Evolutionary conservation across 1,284 basidiomycete genomes (phyloP), one percentile per base, ranked within the genome.

Genomic region (Ceratobasidium theobromae): DNA sequence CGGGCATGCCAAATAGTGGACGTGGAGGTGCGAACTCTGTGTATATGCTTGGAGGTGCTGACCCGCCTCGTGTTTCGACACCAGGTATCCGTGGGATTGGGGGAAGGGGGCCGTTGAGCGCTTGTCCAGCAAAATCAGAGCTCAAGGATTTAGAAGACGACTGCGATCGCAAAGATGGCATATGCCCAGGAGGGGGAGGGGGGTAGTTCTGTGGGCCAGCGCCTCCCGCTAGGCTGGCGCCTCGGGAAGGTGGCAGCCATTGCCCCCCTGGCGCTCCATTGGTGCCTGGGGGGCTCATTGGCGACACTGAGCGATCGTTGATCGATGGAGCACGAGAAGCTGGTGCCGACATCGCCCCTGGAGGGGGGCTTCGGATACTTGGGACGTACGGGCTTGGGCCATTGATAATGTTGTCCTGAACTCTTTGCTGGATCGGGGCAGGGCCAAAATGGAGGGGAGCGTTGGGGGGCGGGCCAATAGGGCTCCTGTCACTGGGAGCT

Each of bases 161-260:
- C 70, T 73, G 48, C 11, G 60, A 18, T 23, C 60, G 35, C 25
- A 60, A n/a, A 40, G 68, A 40, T 16, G 57, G 67, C 18, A 41
- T 38, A 23, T 66, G 52, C 53, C 54, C 49, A 64, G 53, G 64
- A n/a, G n/a, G n/a, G 48, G 41, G 49, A 60, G 46, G 43, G 32
- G 14, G 32, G 32, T 18, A 41, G 16, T 46, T 66, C 6, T 53
- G 32, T 12, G 72, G 41, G 69, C 73, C 4, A 53, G 71, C n/a
- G n/a, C n/a, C n/a, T n/a, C n/a, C n/a, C n/a, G n/a, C n/a, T n/a
- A n/a, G n/a, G n/a, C 81, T 82, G 8, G 79, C 74, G 70, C 77
- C 80, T 69, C 83, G 78, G 12, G 75, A 69, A 33, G 81, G 80
- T 27, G 77, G 77, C 21, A 41, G 48, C 60, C 60, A 64, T 27